These are phyloP conservation scores for Petrea volubilis DNA, from an alignment of 257 asterid genomes.

Conservation along the genomic window DNA sequence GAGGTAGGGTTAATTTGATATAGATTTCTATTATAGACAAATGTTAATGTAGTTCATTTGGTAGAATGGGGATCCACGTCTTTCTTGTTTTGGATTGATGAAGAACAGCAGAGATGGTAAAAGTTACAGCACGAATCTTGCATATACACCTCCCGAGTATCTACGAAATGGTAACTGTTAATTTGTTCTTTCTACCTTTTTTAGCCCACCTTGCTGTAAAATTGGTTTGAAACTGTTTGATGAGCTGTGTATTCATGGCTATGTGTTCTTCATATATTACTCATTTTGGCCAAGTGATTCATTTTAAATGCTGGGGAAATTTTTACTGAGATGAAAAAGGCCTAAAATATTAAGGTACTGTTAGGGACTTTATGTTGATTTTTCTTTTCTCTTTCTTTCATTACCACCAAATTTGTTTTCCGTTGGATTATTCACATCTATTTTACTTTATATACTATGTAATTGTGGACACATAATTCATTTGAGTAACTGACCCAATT, in stretches of 20 bases:
- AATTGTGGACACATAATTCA: background rate
- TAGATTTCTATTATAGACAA: constrained; percentile 4
- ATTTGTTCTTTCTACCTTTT: background rate
- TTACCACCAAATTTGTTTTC: background rate
- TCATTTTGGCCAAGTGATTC: constrained; percentile 9
- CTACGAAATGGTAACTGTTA: constrained; percentile 72
- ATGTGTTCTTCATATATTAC: background rate
- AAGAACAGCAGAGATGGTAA: constrained; percentile 99
- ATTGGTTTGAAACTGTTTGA: background rate
- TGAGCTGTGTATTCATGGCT: background rate
- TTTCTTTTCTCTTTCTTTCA: background rate
- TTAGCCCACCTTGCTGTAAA: background rate
- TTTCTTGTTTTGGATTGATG: constrained; percentile 96
- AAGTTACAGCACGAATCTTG: constrained; percentile 98
- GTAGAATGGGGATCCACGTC: constrained; percentile 96
- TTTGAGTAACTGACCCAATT: background rate
- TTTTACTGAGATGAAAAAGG: background rate
- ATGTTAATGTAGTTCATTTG: constrained; percentile 29
- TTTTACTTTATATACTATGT: background rate
- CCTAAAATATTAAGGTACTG: background rate
- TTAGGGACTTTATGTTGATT: constrained; percentile 3
- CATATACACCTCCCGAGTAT: constrained; percentile 98
- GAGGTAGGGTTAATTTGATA: constrained; percentile 9
- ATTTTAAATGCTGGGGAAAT: background rate
- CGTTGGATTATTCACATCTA: background rate